Conservation (phyloP, 495 filamentous ascomycete species). For the Penicillium mononematosum region DNA sequence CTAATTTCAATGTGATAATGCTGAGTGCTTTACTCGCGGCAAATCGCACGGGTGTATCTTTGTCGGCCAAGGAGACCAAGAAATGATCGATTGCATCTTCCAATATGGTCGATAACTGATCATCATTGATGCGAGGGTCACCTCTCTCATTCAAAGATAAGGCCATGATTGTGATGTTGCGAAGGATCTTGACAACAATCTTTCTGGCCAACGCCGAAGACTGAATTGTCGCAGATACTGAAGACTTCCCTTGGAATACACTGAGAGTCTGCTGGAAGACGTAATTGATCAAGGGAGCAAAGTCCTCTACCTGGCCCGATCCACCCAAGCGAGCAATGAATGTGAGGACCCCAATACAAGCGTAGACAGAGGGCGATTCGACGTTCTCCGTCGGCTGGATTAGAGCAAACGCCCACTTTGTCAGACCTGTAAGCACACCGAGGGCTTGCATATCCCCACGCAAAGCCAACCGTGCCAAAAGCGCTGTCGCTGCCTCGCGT, state of each 20-base stretch:
- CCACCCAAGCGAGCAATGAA: slow-evolving; percentile 72
- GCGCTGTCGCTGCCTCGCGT: slow-evolving; percentile 74
- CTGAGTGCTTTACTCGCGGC: slow-evolving; percentile 92
- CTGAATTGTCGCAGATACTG: slow-evolving; percentile 47
- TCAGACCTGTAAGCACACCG: slow-evolving; percentile 62
- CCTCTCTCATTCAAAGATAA: slow-evolving; percentile 49
- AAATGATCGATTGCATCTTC: slow-evolving; percentile 67
- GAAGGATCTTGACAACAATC: slow-evolving; percentile 76
- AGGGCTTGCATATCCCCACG: slow-evolving; percentile 83
- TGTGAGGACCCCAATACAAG: slow-evolving; percentile 68
- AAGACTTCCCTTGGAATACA: slow-evolving; percentile 36
- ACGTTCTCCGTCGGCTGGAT: slow-evolving; percentile 42
- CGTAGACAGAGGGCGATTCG: slow-evolving; percentile 52
- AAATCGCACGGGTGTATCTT: slow-evolving; percentile 84
- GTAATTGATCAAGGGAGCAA: slow-evolving; percentile 48
- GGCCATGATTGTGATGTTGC: slow-evolving; percentile 64
- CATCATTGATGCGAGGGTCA: slow-evolving; percentile 34
- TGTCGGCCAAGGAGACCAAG: slow-evolving; percentile 68
- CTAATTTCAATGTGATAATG: slow-evolving; percentile 74
- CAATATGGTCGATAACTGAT: slow-evolving; percentile 46
- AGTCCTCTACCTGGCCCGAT: slow-evolving; percentile 52
- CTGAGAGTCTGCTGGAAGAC: slow-evolving; percentile 53
- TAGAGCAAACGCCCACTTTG: slow-evolving; percentile 63
- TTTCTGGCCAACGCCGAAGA: slow-evolving; percentile 76
- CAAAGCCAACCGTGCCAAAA: slow-evolving; percentile 79